Evolutionary conservation across 116 monocot genomes (phyloP).

Genomic region (Phalaenopsis hybrid): DNA sequence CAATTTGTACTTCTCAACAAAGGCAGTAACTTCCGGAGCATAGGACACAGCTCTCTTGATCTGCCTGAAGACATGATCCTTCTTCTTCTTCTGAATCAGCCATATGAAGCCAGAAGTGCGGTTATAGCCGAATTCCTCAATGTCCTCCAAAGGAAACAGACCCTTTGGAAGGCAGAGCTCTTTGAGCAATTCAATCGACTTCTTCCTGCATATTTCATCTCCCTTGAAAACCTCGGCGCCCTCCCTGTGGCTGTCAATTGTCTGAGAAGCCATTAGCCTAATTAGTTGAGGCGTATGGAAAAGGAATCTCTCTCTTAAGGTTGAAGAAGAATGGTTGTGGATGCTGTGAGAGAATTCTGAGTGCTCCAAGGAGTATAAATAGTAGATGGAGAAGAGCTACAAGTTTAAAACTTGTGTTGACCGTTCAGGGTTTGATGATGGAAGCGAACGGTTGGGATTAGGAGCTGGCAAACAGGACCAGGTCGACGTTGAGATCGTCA

Average conservation of each 20-base stretch:
- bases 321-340: background rate
- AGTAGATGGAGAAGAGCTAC: too few relatives aligned
- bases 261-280: constrained; percentile 12
- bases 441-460: too few relatives aligned
- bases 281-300: background rate
- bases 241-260: constrained; percentile 17
- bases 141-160: constrained; percentile 30
- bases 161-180: constrained; percentile 31
- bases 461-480: too few relatives aligned
- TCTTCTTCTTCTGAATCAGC: constrained; percentile 7
- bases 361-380: too few relatives aligned
- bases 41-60: constrained; percentile 7
- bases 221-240: constrained; percentile 21
- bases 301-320: background rate
- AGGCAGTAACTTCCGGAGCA: constrained; percentile 25
- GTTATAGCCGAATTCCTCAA: constrained; percentile 8
- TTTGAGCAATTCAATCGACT: constrained; percentile 15
- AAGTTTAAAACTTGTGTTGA: too few relatives aligned
- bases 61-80: constrained; percentile 5
- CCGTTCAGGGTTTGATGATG: too few relatives aligned
- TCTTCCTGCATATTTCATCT: constrained; percentile 19
- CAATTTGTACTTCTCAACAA: constrained; percentile 20
- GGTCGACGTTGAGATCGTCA: too few relatives aligned
- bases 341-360: background rate
- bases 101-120: background rate